Evolutionary conservation across 768 basidiomycete species (phyloP).

Genomic region (Piloderma croceum): DNA sequence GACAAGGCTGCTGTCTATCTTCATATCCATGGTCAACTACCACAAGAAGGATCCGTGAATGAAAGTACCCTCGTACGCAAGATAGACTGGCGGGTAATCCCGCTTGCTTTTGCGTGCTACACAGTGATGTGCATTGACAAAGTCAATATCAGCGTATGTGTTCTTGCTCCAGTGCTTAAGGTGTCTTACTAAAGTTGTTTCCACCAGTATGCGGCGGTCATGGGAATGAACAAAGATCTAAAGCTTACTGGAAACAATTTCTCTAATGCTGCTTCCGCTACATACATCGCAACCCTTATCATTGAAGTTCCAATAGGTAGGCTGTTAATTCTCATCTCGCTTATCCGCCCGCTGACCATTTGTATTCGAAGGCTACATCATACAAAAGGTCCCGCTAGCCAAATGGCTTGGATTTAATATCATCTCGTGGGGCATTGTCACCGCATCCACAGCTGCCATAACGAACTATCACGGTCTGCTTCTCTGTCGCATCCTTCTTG

Average conservation of each 20-base stretch:
- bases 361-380: conserved; percentile 9
- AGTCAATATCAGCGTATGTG: background rate
- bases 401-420: conserved; percentile 15
- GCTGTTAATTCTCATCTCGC: background rate
- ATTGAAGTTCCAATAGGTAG: conserved; percentile 12
- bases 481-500: conserved; percentile 11
- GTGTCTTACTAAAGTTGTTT: conserved; percentile 8
- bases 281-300: conserved; percentile 14
- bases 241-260: too few species aligned
- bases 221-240: conserved; percentile 14
- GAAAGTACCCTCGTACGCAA: conserved; percentile 13
- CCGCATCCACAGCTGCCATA: conserved; percentile 12
- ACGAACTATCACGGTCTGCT: conserved; percentile 11
- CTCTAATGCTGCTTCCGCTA: conserved; percentile 13
- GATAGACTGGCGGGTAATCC: conserved; percentile 13
- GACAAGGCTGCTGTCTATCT: conserved; percentile 13
- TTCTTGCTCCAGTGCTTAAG: background rate
- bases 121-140: conserved; percentile 14
- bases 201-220: too few species aligned
- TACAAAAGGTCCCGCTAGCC: conserved; percentile 13
- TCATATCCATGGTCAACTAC: conserved; percentile 3
- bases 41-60: conserved; percentile 7
- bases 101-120: conserved; percentile 9
- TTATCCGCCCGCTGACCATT: background rate
- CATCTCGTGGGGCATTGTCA: conserved; percentile 12